Evolutionary conservation across 2,329 filamentous ascomycete species (phyloP), one percentile per base, ranked within the genome.

Genomic region (Aquanectria penicillioides): DNA sequence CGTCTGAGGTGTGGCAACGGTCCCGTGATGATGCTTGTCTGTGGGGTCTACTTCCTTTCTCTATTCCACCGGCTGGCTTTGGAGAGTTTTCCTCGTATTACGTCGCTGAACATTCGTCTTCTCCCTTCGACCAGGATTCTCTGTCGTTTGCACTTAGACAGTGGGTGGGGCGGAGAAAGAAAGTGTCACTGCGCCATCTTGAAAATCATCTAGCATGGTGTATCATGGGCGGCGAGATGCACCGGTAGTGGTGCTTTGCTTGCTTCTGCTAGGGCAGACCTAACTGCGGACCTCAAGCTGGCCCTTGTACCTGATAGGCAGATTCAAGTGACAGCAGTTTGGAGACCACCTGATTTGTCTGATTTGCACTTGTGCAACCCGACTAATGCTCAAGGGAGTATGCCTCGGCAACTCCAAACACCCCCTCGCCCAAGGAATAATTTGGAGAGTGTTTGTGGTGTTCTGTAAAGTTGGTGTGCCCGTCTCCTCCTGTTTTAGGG

Each of bases 1-100:
- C 41, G 43, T 43, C 36, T 18, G 33, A 38, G 26, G 29, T 41
- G 52, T 57, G 18, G 44, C 18, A 36, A 20, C 22, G 50, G 41
- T 68, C 67, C 67, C 67, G 67, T 69, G 67, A 69, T 69, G 40
- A 43, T 56, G 26, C 20, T 22, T 26, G 28, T 36, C 63, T 69
- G 67, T 69, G 67, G 65, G 60, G 57, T 58, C 44, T 47, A 59
- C 58, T 61, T 61, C 44, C 37, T 20, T 13, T 50, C 23, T 10
- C 25, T 13, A 26, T 10, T 46, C 46, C 29, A 31, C 34, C n/a
- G 31, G 26, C 18, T 8, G 15, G 7, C 28, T n/a, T 15, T n/a
- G 28, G 12, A 37, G 26, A 50, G 11, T 5, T 20, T 22, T 33
- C 8, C 26, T 17, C 36, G 18, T 41, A 13, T 41, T 43, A 36